These are phyloP conservation scores for Penicillium sclerotiorum DNA, from an alignment of 2,329 filamentous ascomycete genomes.

Conservation along the genomic window DNA sequence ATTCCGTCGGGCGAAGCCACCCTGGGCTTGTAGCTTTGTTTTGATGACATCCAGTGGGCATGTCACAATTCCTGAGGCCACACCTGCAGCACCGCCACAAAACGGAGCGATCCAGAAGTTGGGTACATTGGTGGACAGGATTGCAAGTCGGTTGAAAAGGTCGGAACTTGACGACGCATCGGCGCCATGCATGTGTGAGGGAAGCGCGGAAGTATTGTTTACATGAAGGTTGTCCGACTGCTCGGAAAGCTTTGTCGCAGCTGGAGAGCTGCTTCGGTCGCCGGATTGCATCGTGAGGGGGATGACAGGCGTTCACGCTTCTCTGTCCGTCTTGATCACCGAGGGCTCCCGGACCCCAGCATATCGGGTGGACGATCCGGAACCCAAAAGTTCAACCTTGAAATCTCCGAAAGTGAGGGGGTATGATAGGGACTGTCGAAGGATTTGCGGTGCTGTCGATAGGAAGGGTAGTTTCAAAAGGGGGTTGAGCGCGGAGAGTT, in stretches of 20 bases:
- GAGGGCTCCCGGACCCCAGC: slow-evolving; percentile 46
- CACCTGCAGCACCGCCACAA: slow-evolving; percentile 83
- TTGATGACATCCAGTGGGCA: slow-evolving; percentile 99
- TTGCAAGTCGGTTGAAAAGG: slow-evolving; percentile 41
- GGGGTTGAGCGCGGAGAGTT: slow-evolving; percentile 12
- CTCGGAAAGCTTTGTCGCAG: slow-evolving; percentile 36
- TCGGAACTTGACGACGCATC: slow-evolving; percentile 31
- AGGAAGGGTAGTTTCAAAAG: too few species aligned
- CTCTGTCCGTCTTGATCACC: slow-evolving; percentile 43
- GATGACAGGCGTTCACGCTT: slow-evolving; percentile 38
- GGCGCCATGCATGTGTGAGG: slow-evolving; percentile 30
- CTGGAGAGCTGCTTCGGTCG: slow-evolving; percentile 38
- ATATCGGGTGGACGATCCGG: slow-evolving; percentile 45
- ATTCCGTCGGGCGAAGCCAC: slow-evolving; percentile 66
- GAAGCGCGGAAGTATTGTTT: slow-evolving; percentile 26
- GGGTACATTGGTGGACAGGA: slow-evolving; percentile 53
- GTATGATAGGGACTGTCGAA: neutral
- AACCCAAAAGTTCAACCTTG: slow-evolving; percentile 33
- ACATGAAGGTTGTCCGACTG: slow-evolving; percentile 27
- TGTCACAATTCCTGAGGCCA: slow-evolving; percentile 90
- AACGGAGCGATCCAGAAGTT: slow-evolving; percentile 72
- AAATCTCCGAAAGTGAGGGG: slow-evolving; percentile 10
- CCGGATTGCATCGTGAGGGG: slow-evolving; percentile 48
- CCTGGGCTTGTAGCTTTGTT: slow-evolving; percentile 95
- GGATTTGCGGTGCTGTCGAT: neutral